phyloP scores from a whole-genome alignment of 1,284 basidiomycete species.

The Irpex sp. region DNA sequence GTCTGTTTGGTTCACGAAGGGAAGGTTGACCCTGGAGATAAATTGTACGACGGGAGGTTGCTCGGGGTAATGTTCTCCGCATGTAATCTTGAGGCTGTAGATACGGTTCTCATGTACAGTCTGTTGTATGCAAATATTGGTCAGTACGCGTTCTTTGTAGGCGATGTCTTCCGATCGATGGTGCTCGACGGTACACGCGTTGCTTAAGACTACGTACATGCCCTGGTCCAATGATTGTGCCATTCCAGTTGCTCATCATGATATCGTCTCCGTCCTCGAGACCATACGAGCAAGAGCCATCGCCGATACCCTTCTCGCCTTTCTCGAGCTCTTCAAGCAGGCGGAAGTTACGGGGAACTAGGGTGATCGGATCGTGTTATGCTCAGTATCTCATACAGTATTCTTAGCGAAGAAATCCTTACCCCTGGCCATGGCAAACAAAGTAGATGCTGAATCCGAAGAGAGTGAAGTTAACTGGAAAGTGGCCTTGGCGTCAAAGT shows the following conservation, averaged over 20 bases:
- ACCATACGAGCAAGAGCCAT: conserved; percentile 96
- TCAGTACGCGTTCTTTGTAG: conserved; percentile 3
- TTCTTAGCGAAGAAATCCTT: not conserved
- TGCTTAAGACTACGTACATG: conserved; percentile 58
- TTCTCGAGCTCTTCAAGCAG: conserved; percentile 98
- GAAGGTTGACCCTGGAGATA: conserved; percentile 90
- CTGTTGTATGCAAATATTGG: conserved; percentile 34
- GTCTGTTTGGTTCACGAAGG: conserved; percentile 77
- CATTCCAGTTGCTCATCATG: conserved; percentile 98
- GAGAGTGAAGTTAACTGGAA: not conserved
- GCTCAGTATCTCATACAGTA: not conserved
- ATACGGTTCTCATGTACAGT: conserved; percentile 98
- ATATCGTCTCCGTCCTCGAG: conserved; percentile 91
- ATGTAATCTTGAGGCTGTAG: conserved; percentile 92
- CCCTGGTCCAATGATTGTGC: conserved; percentile 97
- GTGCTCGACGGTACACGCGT: not conserved
- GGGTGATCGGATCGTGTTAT: not conserved
- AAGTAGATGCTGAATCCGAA: not conserved
- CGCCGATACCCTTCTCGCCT: conserved; percentile 98
- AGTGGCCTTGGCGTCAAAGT: not conserved
- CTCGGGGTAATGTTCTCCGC: conserved; percentile 84
- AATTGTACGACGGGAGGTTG: conserved; percentile 79
- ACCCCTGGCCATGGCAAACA: conserved; percentile 58
- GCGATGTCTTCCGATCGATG: not conserved
- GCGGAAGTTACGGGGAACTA: conserved; percentile 95